Evolutionary conservation across 495 filamentous ascomycete genomes (phyloP).

Genomic region (Recurvomyces mirabilis): DNA sequence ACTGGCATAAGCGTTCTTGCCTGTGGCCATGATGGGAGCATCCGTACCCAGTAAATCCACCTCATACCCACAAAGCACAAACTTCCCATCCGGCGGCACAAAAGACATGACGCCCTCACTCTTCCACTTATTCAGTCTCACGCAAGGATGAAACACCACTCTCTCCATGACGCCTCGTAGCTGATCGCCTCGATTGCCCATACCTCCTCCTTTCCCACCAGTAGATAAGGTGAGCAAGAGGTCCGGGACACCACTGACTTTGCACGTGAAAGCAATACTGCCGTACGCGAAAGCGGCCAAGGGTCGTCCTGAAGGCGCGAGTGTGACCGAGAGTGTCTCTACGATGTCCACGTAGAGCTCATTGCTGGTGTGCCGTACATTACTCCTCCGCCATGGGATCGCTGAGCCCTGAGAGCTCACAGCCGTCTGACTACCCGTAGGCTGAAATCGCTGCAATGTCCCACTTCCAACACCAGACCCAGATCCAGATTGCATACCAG

Average conservation of each 20-base stretch:
- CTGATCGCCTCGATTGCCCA: slow-evolving; percentile 35
- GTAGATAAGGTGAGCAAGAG: slow-evolving; percentile 69
- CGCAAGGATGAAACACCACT: slow-evolving; percentile 90
- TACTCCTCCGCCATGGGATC: slow-evolving; percentile 80
- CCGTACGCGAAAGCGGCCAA: slow-evolving; percentile 81
- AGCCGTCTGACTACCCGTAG: slow-evolving; percentile 1
- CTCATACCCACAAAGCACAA: slow-evolving; percentile 88
- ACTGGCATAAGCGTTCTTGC: slow-evolving; percentile 35
- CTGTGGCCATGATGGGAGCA: slow-evolving; percentile 17
- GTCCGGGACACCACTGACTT: slow-evolving; percentile 89
- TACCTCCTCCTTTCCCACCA: slow-evolving; percentile 44
- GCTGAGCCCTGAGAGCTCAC: slow-evolving; percentile 38
- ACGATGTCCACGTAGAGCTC: slow-evolving; percentile 95
- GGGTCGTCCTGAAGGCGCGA: slow-evolving; percentile 80
- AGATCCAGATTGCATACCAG: slow-evolving; percentile 6
- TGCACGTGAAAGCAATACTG: slow-evolving; percentile 87
- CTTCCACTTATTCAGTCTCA: slow-evolving; percentile 73
- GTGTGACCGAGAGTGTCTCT: slow-evolving; percentile 73
- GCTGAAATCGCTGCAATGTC: not conserved
- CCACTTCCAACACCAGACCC: no score
- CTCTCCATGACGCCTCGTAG: slow-evolving; percentile 39
- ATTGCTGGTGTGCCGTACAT: slow-evolving; percentile 91
- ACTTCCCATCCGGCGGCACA: slow-evolving; percentile 89
- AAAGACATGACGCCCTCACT: slow-evolving; percentile 90
- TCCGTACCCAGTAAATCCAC: slow-evolving; percentile 61